phyloP scores from a whole-genome alignment of 768 basidiomycete genomes.

The Nidularia sp. region DNA sequence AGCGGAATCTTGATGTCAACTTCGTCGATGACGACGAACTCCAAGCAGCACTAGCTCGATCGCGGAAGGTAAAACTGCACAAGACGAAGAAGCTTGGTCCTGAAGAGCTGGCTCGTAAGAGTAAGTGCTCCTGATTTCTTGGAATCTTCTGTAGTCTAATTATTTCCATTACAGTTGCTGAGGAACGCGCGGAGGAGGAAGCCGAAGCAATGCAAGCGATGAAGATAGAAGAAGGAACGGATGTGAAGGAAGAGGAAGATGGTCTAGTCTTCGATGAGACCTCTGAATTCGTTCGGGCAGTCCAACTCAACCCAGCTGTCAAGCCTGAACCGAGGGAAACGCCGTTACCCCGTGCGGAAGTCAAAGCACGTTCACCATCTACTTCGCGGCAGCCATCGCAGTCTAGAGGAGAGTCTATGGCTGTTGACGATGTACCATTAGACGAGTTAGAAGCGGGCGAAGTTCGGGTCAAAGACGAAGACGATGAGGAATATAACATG shows the following conservation, averaged over 20 bases:
- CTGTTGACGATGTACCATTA: conserved; percentile 54
- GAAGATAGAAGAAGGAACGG: conserved; percentile 37
- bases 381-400: conserved; percentile 26
- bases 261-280: conserved; percentile 94
- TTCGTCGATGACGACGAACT: conserved; percentile 99
- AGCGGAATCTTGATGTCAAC: conserved; percentile 76
- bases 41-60: conserved; percentile 85
- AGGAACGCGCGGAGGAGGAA: conserved; percentile 54
- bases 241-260: conserved; percentile 32
- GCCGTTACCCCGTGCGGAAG: conserved; percentile 3
- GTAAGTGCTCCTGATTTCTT: conserved; percentile 35
- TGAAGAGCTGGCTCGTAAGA: conserved; percentile 76
- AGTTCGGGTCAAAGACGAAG: conserved; percentile 75
- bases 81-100: conserved; percentile 74
- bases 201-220: conserved; percentile 32
- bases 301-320: conserved; percentile 59
- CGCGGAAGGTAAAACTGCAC: conserved; percentile 76
- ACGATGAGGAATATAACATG: conserved; percentile 64
- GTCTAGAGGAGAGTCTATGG: conserved; percentile 54
- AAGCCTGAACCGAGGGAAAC: conserved; percentile 38
- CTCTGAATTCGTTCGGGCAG: conserved; percentile 90
- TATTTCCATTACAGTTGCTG: conserved; percentile 47
- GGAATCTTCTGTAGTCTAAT: conserved; percentile 1
- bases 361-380: conserved; percentile 1
- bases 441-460: conserved; percentile 83